Base-by-base conservation (phyloP, 2,329 filamentous ascomycete species). In the Penicillium capsulatum region DNA sequence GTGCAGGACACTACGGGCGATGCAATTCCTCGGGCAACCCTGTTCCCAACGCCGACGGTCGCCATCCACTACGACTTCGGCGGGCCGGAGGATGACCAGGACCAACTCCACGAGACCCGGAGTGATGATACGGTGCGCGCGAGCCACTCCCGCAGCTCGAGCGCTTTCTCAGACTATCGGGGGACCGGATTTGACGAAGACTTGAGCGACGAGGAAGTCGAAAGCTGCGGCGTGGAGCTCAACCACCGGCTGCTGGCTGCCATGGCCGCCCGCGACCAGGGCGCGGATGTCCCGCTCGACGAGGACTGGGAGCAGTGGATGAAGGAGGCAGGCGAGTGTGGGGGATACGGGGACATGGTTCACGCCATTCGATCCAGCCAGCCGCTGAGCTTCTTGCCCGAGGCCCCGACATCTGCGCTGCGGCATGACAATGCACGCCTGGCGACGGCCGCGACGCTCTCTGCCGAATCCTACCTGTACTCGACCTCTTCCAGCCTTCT, bases 1-100 rank as follows among this genome's bases (percentile, higher is more conserved):
- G 78, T 83, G 29, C 62, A 65, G 40, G 79, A 83, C 55, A 83
- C 80, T 2, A 83, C 79, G 3, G 77, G 75, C 22, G 69, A 77
- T 47, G 73, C 73, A 37, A 75, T 83, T 38, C 64, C 61, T 17
- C 68, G 65, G 16, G 77, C 70, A 53, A 67, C 74, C 10, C 71
- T 72, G 20, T 45, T 55, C n/a, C 54, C 55, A 31, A 55, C 42
- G 2, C 64, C 63, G 6, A 55, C 57, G 10, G 51, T 61, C 20
- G 51, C 56, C 34, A 39, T 68, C 16, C 60, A 67, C 27, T 53
- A 64, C 4, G 53, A 60, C 34, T 50, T 44, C 28, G 45, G 48
- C 14, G 49, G 52, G 31, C 35, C 44, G 30, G 47, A 53, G 32
- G 46, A 49, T 16, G 55, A 61, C 29, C 42, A 46, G 8, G 53